These are phyloP conservation scores for Sonneratia caseolaris DNA, from an alignment of 345 rosid genomes.

Conservation along the genomic window DNA sequence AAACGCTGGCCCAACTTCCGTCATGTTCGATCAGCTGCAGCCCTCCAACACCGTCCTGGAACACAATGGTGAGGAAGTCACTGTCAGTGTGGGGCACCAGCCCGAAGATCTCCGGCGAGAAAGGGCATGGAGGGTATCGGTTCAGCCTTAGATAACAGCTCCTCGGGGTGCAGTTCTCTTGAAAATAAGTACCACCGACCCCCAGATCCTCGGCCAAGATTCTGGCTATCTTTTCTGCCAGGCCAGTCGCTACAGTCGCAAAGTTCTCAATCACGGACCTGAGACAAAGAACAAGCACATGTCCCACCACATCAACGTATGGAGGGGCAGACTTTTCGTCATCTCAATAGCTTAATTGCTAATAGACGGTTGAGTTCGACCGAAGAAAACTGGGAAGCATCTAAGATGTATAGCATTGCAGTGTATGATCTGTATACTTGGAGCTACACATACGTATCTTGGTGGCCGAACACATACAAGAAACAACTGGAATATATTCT, in stretches of 20 bases:
- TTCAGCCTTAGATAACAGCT: conserved; percentile 52
- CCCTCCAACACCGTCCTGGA: conserved; percentile 61
- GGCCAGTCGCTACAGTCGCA: conserved; percentile 18
- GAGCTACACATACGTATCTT: no score
- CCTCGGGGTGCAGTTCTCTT: conserved; percentile 26
- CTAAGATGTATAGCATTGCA: no score
- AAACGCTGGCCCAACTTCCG: conserved; percentile 54
- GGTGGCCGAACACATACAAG: no score
- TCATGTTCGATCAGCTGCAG: conserved; percentile 43
- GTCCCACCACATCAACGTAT: no score
- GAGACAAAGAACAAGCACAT: conserved; percentile 6
- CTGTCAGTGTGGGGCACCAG: conserved; percentile 73
- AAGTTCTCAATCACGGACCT: conserved; percentile 36
- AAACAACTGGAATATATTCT: no score
- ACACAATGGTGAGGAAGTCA: conserved; percentile 49
- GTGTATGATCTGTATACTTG: no score
- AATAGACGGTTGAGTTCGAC: no score
- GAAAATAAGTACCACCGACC: conserved; percentile 24
- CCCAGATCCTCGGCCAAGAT: conserved; percentile 35
- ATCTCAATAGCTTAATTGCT: no score
- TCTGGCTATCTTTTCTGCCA: conserved; percentile 40
- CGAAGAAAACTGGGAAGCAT: no score
- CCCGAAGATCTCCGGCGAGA: conserved; percentile 40
- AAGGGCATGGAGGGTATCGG: conserved; percentile 66
- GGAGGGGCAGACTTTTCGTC: no score